Conservation (phyloP, 2,329 filamentous ascomycete genomes). For the Alternaria incomplexa region DNA sequence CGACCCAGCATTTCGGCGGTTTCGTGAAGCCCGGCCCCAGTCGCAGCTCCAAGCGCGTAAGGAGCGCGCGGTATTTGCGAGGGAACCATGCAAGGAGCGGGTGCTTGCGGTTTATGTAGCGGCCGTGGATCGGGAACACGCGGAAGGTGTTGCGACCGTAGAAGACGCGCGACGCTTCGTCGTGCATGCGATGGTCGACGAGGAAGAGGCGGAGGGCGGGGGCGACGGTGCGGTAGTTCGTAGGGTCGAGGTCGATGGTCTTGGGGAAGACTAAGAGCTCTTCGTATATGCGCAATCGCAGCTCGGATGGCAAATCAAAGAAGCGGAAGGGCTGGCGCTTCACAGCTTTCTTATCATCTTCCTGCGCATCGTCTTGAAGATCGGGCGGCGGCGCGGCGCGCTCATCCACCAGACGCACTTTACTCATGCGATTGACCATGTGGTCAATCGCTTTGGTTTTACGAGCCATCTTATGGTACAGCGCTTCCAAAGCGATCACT, state of each 20-base stretch:
- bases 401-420: conserved; percentile 26
- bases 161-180: conserved; percentile 59
- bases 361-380: background rate
- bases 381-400: conserved; percentile 4
- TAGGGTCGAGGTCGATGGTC: conserved; percentile 70
- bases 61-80: conserved; percentile 62
- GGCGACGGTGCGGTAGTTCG: conserved; percentile 68
- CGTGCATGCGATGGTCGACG: conserved; percentile 59
- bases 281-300: conserved; percentile 59
- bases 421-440: conserved; percentile 32
- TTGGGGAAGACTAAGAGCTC: conserved; percentile 56
- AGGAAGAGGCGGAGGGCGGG: conserved; percentile 70
- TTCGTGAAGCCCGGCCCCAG: conserved; percentile 75
- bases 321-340: conserved; percentile 53
- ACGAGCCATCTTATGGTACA: conserved; percentile 19
- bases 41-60: conserved; percentile 71
- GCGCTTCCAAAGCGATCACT: conserved; percentile 34
- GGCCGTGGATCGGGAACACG: conserved; percentile 60
- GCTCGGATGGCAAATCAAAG: conserved; percentile 60
- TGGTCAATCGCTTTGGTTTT: conserved; percentile 36
- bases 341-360: conserved; percentile 5
- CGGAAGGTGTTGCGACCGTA: conserved; percentile 61
- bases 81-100: conserved; percentile 73
- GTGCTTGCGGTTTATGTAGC: conserved; percentile 74
- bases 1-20: conserved; percentile 73